A percentile compares a stretch with the other conserved stretches of the same genome.
Evolutionary conservation across 2,329 filamentous ascomycete genomes (phyloP).

Genomic region (Orbilia quercus): DNA sequence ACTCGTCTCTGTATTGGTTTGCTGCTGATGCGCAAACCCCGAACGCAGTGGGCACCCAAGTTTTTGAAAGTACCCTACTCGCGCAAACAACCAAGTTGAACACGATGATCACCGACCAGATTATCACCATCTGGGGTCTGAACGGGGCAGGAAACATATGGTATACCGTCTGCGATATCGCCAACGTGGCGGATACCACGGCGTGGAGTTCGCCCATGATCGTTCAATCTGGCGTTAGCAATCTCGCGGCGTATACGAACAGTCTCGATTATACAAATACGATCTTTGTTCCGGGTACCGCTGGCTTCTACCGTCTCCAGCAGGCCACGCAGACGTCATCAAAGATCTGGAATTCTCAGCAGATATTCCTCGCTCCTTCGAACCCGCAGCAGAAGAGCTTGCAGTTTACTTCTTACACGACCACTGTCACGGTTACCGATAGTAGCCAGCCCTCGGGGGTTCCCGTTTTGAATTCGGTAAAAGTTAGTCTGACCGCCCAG

Average conservation of each 20-base stretch:
- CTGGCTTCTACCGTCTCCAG: neutral
- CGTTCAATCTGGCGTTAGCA: neutral
- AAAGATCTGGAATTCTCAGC: neutral
- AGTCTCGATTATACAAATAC: neutral
- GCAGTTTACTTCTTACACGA: no score
- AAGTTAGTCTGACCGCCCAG: neutral
- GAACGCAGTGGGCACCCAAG: neutral
- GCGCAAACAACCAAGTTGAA: neutral
- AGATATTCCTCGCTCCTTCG: neutral
- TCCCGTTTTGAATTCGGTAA: no score
- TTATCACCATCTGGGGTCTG: neutral
- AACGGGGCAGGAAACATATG: neutral
- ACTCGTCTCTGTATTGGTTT: neutral
- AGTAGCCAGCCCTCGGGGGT: no score
- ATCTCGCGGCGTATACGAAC: neutral
- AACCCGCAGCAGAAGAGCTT: neutral
- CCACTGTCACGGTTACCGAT: no score
- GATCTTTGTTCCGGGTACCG: neutral
- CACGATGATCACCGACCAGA: neutral
- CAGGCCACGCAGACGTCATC: conserved; percentile 1
- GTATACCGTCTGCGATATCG: no score
- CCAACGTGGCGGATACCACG: no score
- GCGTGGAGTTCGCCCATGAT: neutral
- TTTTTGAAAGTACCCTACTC: neutral
- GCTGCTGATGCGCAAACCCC: neutral